Base-by-base conservation (phyloP, 1,139 yeast species). In the Yamadazyma conglobata region DNA sequence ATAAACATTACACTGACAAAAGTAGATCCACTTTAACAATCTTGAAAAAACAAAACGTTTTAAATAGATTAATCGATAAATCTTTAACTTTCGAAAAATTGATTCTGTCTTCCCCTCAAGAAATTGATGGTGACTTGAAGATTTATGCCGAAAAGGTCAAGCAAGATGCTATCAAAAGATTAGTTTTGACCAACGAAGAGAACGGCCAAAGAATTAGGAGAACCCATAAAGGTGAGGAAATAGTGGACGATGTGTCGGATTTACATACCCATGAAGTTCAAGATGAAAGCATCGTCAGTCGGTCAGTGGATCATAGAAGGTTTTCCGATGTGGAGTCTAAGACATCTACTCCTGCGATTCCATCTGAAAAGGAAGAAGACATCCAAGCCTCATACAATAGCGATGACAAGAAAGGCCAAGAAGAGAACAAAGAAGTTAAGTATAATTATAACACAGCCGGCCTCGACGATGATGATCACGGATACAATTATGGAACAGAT, bases 221-320 rank as follows among this genome's bases (percentile, higher is more conserved):
- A 46, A 85, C 95, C 2, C 95, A 85, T 50, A 85, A 83, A 51
- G 95, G 95, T 18, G 96, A 87, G 40, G 91, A 85, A 46, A 56
- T 83, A 23, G 67, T 83, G n/a, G 91, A 82, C 32, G 71, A 69
- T 31, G 56, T 57, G 21, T 50, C 55, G 28, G 44, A 44, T 19
- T 48, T 52, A 19, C 49, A 48, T 24, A 50, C 44, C 16, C 43
- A 44, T 9, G 55, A 50, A 15, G 58, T 54, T 10, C 51, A 53
- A 24, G 64, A 60, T 28, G 53, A 50, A 19, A 53, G 51, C 31
- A 60, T 69, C 15, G 59, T 65, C 17, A 59, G 68, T 31, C 53
- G 60, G 28, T 58, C 69, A 24, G 64, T 69, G 24, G 75, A 66
- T 42, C 73, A 70, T 45, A 45, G 72, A 26, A 44, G 60, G 11